Base-by-base conservation (phyloP, 2,329 filamentous ascomycete genomes). In the Neopestalotiopsis clavispora region DNA sequence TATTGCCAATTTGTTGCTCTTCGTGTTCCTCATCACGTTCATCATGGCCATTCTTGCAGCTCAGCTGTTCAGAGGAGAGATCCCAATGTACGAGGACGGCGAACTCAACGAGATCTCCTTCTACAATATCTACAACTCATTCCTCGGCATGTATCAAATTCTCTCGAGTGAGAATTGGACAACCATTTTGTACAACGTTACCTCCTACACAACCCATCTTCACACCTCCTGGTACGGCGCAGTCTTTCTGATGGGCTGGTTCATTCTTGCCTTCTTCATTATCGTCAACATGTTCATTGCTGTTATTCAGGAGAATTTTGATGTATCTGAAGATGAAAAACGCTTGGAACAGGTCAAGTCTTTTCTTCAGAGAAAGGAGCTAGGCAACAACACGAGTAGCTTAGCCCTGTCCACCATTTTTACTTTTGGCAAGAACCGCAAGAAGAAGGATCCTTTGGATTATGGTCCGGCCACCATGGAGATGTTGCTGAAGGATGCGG, bases 221-320 rank as follows among this genome's bases (percentile, higher is more conserved):
- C 86, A 90, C 52, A 97, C 93, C n/a, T 89, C 93, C 9, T 98
- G 96, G 95, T 94, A 98, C 68, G 94, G 93, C 10, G 94, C 95
- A 9, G 86, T 93, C 1, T 98, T 99, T 75, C 87, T 97, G 74
- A 94, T 98, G 71, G 87, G 95, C 73, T 99, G 96, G 96, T 98
- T 97, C 80, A 96, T 97, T 68, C 87, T 99, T 58, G 88, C 94
- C 5, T 98, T 97, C 80, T 95, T 98, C 78, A 97, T 99, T 82
- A 89, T 98, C 71, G 84, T 99, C 83, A 99, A 98, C 78, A 99
- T 99, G 96, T 99, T 99, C 85, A 98, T 99, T 93, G 96, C 96
- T 85, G 96, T 99, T 82, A 99, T 99, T 73, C 96, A 99, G 80
- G 96, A 99, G 78, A 99, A 97, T 77, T 99, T 99, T 78, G 96